A percentile compares a stretch with the other conserved stretches of the same genome.
phyloP scores from a whole-genome alignment of 495 filamentous ascomycete species.

The Xylaria palmicola region DNA sequence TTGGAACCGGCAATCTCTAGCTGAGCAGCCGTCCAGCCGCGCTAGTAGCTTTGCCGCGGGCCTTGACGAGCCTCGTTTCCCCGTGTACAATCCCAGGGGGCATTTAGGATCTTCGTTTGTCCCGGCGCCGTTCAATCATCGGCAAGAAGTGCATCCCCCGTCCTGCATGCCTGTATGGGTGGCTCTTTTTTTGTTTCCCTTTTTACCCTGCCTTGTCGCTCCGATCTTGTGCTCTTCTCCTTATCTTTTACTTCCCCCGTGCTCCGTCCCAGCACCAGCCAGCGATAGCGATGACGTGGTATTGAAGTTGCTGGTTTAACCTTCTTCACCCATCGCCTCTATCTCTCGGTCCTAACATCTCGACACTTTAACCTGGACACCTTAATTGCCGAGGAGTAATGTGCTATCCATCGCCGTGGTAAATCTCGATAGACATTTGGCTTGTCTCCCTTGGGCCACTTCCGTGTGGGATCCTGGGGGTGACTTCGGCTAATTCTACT shows the following conservation, averaged over 20 bases:
- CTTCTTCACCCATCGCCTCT: neutral
- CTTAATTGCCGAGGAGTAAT: neutral
- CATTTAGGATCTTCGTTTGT: slow-evolving; percentile 6
- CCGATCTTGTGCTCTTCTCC: neutral
- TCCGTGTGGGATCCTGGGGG: neutral
- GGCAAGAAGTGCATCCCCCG: neutral
- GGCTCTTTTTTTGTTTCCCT: neutral
- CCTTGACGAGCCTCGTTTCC: slow-evolving; percentile 5
- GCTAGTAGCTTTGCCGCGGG: neutral
- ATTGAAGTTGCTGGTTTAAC: slow-evolving; percentile 4
- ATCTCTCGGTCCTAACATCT: neutral
- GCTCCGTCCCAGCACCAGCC: neutral
- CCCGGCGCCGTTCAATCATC: neutral
- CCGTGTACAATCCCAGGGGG: too few species aligned
- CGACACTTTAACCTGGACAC: neutral
- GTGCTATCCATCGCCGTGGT: neutral
- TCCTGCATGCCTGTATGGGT: neutral
- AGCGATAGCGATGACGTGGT: neutral
- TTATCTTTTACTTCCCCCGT: neutral
- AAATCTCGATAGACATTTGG: neutral
- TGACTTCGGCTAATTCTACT: neutral
- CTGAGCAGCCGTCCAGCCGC: neutral
- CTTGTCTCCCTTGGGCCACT: neutral
- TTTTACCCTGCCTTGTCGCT: neutral
- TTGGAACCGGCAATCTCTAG: slow-evolving; percentile 1